Evolutionary conservation across 306 rosid genomes (phyloP).

Genomic region (Ormosia emarginata): DNA sequence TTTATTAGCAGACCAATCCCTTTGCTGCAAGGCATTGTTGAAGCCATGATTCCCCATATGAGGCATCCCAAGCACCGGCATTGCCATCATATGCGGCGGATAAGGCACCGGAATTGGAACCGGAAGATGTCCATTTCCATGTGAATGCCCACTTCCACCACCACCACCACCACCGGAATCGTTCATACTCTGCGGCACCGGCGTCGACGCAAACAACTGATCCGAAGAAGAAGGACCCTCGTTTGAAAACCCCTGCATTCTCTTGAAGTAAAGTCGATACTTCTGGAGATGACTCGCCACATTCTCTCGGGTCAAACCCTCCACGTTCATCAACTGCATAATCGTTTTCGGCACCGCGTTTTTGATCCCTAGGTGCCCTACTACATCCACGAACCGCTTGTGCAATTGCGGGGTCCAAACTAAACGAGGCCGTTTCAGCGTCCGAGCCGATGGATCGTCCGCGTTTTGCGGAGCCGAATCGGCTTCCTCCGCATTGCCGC

Average conservation of each 20-base stretch:
- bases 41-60: conserved; percentile 24
- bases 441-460: conserved; percentile 41
- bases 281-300: conserved; percentile 95
- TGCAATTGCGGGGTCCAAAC: conserved; percentile 96
- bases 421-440: conserved; percentile 72
- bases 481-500: conserved; percentile 41
- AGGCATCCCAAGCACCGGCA: conserved; percentile 40
- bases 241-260: conserved; percentile 69
- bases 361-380: conserved; percentile 80
- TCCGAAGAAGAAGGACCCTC: conserved; percentile 56
- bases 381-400: conserved; percentile 91
- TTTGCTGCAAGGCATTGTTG: conserved; percentile 36
- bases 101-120: conserved; percentile 25
- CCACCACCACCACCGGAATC: conserved; percentile 20
- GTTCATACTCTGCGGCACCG: conserved; percentile 42
- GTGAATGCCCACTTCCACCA: conserved; percentile 8
- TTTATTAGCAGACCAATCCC: not conserved
- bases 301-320: conserved; percentile 90
- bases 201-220: conserved; percentile 55
- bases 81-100: conserved; percentile 27
- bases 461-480: conserved; percentile 46
- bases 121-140: not conserved
- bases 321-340: conserved; percentile 75
- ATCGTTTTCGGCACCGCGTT: conserved; percentile 84
- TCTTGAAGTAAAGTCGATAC: conserved; percentile 82